Percentiles rank a stretch among this genome's conserved stretches.
Conservation (phyloP, 2,329 filamentous ascomycete genomes). For the Exophiala viscosa region DNA sequence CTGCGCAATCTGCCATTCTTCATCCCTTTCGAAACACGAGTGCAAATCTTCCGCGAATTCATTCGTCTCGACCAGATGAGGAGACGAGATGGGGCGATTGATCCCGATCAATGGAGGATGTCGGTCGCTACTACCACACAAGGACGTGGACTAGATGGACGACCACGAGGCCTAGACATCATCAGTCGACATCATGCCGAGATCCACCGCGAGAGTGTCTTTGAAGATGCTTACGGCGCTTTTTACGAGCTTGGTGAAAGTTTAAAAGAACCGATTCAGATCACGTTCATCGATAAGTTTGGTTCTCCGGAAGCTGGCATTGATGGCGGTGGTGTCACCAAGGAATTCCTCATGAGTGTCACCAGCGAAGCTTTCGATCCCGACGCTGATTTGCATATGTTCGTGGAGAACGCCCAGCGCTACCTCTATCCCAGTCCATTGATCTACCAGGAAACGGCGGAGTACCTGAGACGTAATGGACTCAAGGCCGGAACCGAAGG, state of each 20-base stretch:
- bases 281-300: slow-evolving; percentile 92
- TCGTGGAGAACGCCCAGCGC: slow-evolving; percentile 79
- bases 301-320: slow-evolving; percentile 85
- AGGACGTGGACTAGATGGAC: slow-evolving; percentile 40
- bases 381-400: slow-evolving; percentile 57
- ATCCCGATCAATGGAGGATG: slow-evolving; percentile 72
- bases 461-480: slow-evolving; percentile 47
- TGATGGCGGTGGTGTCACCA: slow-evolving; percentile 93
- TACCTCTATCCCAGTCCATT: slow-evolving; percentile 84
- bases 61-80: slow-evolving; percentile 76
- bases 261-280: slow-evolving; percentile 92
- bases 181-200: slow-evolving; percentile 66
- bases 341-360: slow-evolving; percentile 89
- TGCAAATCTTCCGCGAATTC: slow-evolving; percentile 90
- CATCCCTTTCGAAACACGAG: slow-evolving; percentile 86
- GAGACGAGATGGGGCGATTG: slow-evolving; percentile 63
- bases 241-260: slow-evolving; percentile 79
- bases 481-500: slow-evolving; percentile 52
- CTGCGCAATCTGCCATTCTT: slow-evolving; percentile 95
- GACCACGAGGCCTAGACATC: slow-evolving; percentile 38
- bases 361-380: slow-evolving; percentile 78
- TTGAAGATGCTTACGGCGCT: slow-evolving; percentile 77
- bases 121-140: slow-evolving; percentile 48
- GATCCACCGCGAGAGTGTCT: slow-evolving; percentile 73
- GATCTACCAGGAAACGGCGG: slow-evolving; percentile 65